Base-by-base conservation (phyloP, 179 eudicot species). In the Beta corolliflora region DNA sequence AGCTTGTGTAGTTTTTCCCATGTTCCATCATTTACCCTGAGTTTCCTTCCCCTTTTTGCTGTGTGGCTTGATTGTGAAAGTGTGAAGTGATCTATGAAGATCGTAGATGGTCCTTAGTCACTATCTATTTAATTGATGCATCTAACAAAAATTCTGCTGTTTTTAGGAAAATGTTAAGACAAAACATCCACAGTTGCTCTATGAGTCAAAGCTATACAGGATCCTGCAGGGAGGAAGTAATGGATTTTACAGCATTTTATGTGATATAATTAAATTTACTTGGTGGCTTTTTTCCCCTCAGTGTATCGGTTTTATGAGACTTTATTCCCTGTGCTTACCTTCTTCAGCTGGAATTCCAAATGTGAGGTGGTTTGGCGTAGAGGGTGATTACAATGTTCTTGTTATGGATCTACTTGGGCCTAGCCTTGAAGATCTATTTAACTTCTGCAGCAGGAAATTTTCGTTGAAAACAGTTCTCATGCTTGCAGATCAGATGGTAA, bases 401-500 rank as follows among this genome's bases (percentile, higher is more conserved):
- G 99, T 95, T 63, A 92, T 95, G 94, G 99, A 95, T 85, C 86
- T 95, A 74, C 92, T 95, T 56, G 99, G 98, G 81, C 99, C 95
- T 72, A 95, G 99, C 89, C 95, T 95, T 52, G 99, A 95, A 84
- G 99, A 95, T 89, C 83, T 95, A 76, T 95, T 95, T 87, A 91
- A 25, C 84, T 95, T 92, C 64, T 95, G 99, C 87, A 92, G 91
- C 80, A 87, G 99, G 25, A 95, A 94, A 85, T 91, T 95, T 75
- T 93, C 96, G 53, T 85, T 93, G 81, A 93, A 93, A 88, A 93
- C 96, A 44, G 97, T 94, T 83, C 92, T 94, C 25, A 94, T 94
- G 98, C 93, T 94, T 88, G 98, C 98, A n/a, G 98, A 94, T 92
- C 97, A 94, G 86, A 94, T 94, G 98, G 98, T 93, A 82, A 79